phyloP scores from a whole-genome alignment of 2,329 filamentous ascomycete species.

The Aspergillus sp. region DNA sequence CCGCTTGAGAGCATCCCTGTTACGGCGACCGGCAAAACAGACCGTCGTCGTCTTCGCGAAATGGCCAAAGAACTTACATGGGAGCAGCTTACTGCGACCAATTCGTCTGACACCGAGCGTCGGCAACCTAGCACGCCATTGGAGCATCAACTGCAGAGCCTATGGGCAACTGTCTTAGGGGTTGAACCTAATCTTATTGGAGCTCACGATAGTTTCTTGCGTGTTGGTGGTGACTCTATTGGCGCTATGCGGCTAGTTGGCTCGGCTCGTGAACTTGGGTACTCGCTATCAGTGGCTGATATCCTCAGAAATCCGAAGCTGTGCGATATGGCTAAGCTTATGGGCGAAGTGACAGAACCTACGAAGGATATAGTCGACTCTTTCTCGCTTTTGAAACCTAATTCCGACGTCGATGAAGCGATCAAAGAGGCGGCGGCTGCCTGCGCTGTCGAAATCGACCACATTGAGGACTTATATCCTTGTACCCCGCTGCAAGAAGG shows the following conservation, averaged over 20 bases:
- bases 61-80: not conserved
- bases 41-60: not conserved
- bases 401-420: not conserved
- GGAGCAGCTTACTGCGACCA: not conserved
- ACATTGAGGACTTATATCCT: conserved; percentile 1
- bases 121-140: not conserved
- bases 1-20: too few species aligned
- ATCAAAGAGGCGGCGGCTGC: not conserved
- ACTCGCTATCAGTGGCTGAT: not conserved
- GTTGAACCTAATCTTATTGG: not conserved
- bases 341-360: not conserved
- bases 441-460: not conserved
- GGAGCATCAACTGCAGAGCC: not conserved
- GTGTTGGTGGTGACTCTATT: not conserved
- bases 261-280: not conserved
- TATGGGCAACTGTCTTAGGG: not conserved
- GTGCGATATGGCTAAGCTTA: not conserved
- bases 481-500: conserved; percentile 1
- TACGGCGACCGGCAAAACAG: not conserved
- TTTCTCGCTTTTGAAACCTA: not conserved
- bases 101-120: too few species aligned
- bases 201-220: not conserved
- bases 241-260: not conserved
- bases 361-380: not conserved
- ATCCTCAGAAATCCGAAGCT: not conserved